Conservation (phyloP, 2,329 filamentous ascomycete species). For the Aspergillus ochraceus region DNA sequence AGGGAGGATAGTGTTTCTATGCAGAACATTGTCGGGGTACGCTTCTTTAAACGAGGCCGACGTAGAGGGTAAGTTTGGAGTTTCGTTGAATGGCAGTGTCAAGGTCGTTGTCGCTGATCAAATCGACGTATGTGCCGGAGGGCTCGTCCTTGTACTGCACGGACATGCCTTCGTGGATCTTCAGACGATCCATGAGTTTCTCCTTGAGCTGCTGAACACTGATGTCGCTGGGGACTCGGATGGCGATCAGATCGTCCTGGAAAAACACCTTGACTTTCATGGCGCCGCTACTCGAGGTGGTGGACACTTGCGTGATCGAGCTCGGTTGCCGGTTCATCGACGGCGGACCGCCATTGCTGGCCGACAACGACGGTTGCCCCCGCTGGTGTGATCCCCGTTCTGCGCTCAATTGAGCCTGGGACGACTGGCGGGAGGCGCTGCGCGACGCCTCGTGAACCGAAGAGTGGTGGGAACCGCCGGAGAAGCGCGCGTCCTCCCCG, state of each 20-base stretch:
- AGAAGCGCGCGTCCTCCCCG: constrained; percentile 72
- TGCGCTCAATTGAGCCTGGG: constrained; percentile 62
- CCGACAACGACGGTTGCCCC: constrained; percentile 33
- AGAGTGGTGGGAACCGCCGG: constrained; percentile 67
- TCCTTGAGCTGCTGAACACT: constrained; percentile 74
- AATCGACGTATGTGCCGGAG: constrained; percentile 69
- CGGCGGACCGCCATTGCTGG: constrained; percentile 40
- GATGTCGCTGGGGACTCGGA: constrained; percentile 82
- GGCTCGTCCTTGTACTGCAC: constrained; percentile 86
- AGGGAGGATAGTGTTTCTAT: constrained; percentile 19
- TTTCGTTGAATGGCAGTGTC: constrained; percentile 78
- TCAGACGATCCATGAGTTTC: constrained; percentile 81
- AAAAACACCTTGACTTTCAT: constrained; percentile 97
- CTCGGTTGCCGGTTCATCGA: constrained; percentile 52
- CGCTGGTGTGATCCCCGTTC: constrained; percentile 43
- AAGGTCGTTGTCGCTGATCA: constrained; percentile 79
- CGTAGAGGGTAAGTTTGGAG: constrained; percentile 80
- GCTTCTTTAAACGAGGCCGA: constrained; percentile 41
- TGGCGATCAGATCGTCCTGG: constrained; percentile 86
- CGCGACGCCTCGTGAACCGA: constrained; percentile 63
- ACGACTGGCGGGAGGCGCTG: constrained; percentile 64
- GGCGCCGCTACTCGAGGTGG: constrained; percentile 46
- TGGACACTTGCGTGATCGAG: constrained; percentile 52
- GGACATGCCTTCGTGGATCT: constrained; percentile 72
- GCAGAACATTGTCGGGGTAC: constrained; percentile 3